Evolutionary conservation across 345 rosid genomes (phyloP).

Genomic region (Citrus trifoliata): DNA sequence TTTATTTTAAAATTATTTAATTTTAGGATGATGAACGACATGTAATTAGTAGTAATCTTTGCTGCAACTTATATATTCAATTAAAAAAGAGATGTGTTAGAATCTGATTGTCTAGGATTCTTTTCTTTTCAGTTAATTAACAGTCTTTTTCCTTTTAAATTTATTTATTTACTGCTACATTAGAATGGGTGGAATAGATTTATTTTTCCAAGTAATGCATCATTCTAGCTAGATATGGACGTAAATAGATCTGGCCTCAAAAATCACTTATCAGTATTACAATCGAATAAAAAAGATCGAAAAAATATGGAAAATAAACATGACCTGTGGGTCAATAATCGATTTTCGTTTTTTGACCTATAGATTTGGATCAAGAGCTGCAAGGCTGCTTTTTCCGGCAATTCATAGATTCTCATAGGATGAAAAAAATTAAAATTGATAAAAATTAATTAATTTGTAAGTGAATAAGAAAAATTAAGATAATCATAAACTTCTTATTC

Average conservation of each 20-base stretch:
- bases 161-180: too few species aligned
- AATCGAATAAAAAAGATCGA: not conserved
- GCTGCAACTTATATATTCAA: too few species aligned
- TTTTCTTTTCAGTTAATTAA: too few species aligned
- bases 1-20: too few species aligned
- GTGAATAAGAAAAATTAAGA: not conserved
- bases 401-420: not conserved
- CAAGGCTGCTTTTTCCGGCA: slow-evolving; percentile 72
- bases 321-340: slow-evolving; percentile 80
- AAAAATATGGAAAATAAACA: not conserved
- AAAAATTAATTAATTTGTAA: not conserved
- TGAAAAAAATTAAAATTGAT: not conserved
- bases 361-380: slow-evolving; percentile 62
- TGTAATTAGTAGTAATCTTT: not conserved
- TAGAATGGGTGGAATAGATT: too few species aligned
- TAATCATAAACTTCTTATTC: slow-evolving; percentile 55
- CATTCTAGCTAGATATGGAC: too few species aligned
- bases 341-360: slow-evolving; percentile 72
- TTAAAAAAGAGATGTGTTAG: too few species aligned
- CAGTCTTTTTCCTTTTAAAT: too few species aligned
- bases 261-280: not conserved
- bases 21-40: not conserved
- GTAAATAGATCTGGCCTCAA: too few species aligned
- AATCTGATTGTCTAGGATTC: too few species aligned
- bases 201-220: too few species aligned